Percentiles rank a stretch among this genome's conserved stretches.
phyloP scores from a whole-genome alignment of 768 basidiomycete species.

The Tylopilus plumbeoviolaceoides region DNA sequence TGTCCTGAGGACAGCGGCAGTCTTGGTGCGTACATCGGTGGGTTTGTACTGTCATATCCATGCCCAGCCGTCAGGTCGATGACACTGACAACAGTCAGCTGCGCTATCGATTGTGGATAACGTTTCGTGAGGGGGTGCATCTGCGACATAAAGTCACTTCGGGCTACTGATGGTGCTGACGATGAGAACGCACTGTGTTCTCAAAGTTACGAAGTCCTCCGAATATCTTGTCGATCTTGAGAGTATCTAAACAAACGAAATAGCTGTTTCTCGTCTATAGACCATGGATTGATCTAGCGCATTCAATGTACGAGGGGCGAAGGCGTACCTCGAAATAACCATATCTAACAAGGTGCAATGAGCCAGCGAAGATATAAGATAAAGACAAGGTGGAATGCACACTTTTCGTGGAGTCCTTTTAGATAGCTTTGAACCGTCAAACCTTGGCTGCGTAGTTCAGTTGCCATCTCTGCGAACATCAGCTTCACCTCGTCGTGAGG shows the following conservation, averaged over 20 bases:
- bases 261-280: constrained; percentile 78
- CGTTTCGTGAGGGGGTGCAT: constrained; percentile 25
- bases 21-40: constrained; percentile 57
- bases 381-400: constrained; percentile 6
- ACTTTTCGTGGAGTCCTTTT: constrained; percentile 60
- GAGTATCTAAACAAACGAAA: constrained; percentile 67
- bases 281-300: not conserved
- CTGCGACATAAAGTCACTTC: constrained; percentile 10
- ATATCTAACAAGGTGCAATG: constrained; percentile 43
- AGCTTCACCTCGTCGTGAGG: constrained; percentile 39
- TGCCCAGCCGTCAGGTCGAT: constrained; percentile 61
- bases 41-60: constrained; percentile 73
- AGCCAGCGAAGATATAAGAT: not conserved
- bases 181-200: constrained; percentile 29
- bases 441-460: constrained; percentile 45
- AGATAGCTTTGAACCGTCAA: constrained; percentile 56
- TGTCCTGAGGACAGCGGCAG: constrained; percentile 75
- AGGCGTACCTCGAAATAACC: constrained; percentile 66
- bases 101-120: constrained; percentile 63
- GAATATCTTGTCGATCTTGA: constrained; percentile 69
- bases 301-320: not conserved
- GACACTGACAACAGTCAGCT: constrained; percentile 55
- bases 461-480: constrained; percentile 65
- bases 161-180: not conserved
- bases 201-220: constrained; percentile 56